These are phyloP conservation scores for Paspalum notatum DNA, from an alignment of 176 grass and related monocot species.

Conservation along the genomic window DNA sequence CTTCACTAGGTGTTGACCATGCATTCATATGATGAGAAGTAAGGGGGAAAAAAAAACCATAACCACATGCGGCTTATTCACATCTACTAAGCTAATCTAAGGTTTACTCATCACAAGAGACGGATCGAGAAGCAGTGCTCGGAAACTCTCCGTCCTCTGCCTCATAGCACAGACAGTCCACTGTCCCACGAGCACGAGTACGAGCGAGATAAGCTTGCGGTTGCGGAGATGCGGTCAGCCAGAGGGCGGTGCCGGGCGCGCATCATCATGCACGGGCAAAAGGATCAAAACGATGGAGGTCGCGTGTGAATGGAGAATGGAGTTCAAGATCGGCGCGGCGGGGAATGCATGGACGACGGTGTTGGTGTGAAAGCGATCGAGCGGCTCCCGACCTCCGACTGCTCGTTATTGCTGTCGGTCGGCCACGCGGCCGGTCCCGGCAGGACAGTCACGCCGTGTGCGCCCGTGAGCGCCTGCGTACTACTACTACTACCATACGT, in stretches of 20 bases:
- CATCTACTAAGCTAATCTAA: neutral
- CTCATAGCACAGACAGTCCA: too few relatives aligned
- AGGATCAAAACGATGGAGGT: neutral
- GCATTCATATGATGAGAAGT: neutral
- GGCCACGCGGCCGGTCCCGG: neutral
- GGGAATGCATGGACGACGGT: neutral
- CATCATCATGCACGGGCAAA: conserved; percentile 1
- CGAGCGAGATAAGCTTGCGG: too few relatives aligned
- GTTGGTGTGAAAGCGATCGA: conserved; percentile 3
- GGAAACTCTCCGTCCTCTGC: too few relatives aligned
- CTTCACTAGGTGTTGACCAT: conserved; percentile 8
- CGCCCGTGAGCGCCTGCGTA: conserved; percentile 12
- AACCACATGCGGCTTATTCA: neutral
- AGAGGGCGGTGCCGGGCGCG: neutral
- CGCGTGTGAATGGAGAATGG: conserved; percentile 23
- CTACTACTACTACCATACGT: neutral
- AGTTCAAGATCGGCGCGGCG: conserved; percentile 19
- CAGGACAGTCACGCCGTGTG: neutral
- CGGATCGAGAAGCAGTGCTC: too few relatives aligned
- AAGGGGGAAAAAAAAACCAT: neutral
- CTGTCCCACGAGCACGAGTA: too few relatives aligned
- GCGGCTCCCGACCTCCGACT: neutral
- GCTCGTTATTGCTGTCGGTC: conserved; percentile 34
- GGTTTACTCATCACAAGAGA: too few relatives aligned
- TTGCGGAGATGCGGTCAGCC: too few relatives aligned